Conservation (phyloP, 2,329 filamentous ascomycete species). For the Cladosporium velox region DNA sequence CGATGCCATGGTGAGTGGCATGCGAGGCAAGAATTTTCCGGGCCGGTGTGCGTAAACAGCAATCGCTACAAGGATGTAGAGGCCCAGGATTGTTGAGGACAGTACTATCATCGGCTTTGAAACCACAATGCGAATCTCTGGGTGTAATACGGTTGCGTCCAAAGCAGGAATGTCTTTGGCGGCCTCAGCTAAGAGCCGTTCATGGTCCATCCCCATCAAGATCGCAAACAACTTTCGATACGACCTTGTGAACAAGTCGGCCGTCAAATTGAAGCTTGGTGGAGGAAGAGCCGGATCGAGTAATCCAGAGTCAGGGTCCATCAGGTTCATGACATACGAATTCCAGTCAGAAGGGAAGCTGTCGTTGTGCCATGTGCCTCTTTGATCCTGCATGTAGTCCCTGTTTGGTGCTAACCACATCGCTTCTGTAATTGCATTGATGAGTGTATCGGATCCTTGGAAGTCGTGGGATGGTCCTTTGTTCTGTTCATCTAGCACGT, state of each 20-base stretch:
- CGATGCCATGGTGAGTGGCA: slow-evolving; percentile 56
- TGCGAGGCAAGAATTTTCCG: slow-evolving; percentile 48
- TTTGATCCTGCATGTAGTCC: neutral
- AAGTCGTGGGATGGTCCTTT: neutral
- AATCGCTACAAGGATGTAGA: slow-evolving; percentile 49
- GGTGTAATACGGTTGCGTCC: slow-evolving; percentile 24
- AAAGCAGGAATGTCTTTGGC: neutral
- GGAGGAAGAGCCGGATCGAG: slow-evolving; percentile 40
- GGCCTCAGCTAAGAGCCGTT: slow-evolving; percentile 40
- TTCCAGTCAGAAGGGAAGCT: slow-evolving; percentile 48
- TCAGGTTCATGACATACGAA: slow-evolving; percentile 48
- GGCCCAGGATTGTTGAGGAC: slow-evolving; percentile 45
- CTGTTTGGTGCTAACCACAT: neutral
- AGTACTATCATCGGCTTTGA: slow-evolving; percentile 50
- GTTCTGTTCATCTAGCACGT: neutral
- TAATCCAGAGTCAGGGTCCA: slow-evolving; percentile 34
- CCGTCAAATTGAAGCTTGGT: slow-evolving; percentile 38
- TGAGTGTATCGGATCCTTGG: neutral
- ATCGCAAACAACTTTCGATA: slow-evolving; percentile 48
- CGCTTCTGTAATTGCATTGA: neutral
- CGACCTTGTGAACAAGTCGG: slow-evolving; percentile 29
- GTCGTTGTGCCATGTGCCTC: slow-evolving; percentile 52
- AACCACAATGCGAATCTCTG: slow-evolving; percentile 52
- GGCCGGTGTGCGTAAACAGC: slow-evolving; percentile 48
- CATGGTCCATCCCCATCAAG: slow-evolving; percentile 46